phyloP scores from a whole-genome alignment of 139 green algal species.

The Micractinium sp. region DNA sequence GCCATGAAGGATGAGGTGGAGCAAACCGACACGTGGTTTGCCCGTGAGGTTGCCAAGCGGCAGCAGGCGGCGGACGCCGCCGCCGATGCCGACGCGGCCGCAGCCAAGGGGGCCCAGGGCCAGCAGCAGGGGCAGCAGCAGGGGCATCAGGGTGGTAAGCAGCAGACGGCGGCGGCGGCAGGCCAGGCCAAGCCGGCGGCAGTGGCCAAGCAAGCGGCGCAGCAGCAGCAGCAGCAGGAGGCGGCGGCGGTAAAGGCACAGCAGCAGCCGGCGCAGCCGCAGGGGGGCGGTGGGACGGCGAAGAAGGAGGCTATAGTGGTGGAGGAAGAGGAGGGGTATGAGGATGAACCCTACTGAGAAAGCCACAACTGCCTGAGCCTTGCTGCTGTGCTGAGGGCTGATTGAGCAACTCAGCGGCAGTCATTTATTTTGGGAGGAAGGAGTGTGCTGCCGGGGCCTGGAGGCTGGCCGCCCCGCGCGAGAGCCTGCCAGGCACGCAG shows the following conservation, averaged over 20 bases:
- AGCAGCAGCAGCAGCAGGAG: not conserved
- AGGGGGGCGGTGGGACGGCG: not conserved
- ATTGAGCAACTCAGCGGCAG: too few species aligned
- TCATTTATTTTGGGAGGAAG: too few species aligned
- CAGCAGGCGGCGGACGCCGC: slow-evolving; percentile 8
- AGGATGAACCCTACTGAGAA: not conserved
- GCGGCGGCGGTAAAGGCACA: not conserved
- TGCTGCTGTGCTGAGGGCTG: too few species aligned
- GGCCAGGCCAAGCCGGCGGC: not conserved
- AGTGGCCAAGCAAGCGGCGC: not conserved
- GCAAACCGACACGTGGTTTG: not conserved
- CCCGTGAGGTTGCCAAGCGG: not conserved
- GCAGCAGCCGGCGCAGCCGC: not conserved
- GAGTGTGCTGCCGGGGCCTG: too few species aligned
- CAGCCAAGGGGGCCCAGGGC: not conserved
- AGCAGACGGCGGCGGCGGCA: not conserved
- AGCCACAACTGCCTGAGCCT: too few species aligned
- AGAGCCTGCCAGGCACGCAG: too few species aligned
- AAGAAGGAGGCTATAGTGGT: not conserved
- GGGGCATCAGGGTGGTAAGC: not conserved
- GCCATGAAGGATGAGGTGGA: slow-evolving; percentile 24
- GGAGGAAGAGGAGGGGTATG: not conserved
- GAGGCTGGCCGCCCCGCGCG: too few species aligned
- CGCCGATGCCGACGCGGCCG: not conserved
- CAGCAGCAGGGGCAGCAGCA: not conserved